A percentile compares a stretch with the other conserved stretches of the same genome.
These are phyloP conservation scores for Prunus campanulata DNA, from an alignment of 306 rosid species.

Conservation along the genomic window DNA sequence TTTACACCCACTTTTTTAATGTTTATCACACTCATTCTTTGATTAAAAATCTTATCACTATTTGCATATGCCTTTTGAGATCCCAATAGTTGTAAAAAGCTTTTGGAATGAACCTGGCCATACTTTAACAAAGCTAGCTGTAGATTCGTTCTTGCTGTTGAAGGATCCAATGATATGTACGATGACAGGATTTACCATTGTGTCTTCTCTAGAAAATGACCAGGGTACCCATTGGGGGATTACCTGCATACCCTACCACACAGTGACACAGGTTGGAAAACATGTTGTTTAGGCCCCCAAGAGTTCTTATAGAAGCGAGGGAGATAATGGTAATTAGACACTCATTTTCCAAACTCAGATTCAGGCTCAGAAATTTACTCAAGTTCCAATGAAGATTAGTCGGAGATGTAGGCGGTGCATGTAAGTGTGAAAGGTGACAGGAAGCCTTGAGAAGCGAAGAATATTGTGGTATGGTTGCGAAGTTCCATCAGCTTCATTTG, in stretches of 20 bases:
- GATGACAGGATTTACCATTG: conserved; percentile 3
- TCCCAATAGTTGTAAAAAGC: neutral
- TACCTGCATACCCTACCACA: neutral
- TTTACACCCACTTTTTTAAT: neutral
- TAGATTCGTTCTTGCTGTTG: conserved; percentile 15
- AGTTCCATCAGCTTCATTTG: conserved; percentile 32
- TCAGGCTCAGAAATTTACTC: neutral
- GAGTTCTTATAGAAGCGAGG: too few relatives aligned
- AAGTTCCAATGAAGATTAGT: conserved; percentile 6
- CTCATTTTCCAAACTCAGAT: neutral
- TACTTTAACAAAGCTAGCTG: conserved; percentile 37
- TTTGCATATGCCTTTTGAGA: neutral
- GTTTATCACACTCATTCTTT: neutral
- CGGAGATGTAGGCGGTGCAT: conserved; percentile 13
- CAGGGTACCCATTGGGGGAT: neutral
- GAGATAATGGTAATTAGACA: neutral
- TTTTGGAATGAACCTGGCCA: conserved; percentile 19
- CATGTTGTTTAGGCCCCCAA: neutral
- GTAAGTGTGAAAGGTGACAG: conserved; percentile 22
- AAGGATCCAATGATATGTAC: conserved; percentile 38
- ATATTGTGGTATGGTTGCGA: conserved; percentile 3
- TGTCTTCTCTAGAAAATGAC: neutral
- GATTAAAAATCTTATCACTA: too few relatives aligned
- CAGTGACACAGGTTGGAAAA: neutral
- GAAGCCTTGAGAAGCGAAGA: conserved; percentile 17